Base-by-base conservation (phyloP, 441 rosid genomes). In the Brassica balearica region DNA sequence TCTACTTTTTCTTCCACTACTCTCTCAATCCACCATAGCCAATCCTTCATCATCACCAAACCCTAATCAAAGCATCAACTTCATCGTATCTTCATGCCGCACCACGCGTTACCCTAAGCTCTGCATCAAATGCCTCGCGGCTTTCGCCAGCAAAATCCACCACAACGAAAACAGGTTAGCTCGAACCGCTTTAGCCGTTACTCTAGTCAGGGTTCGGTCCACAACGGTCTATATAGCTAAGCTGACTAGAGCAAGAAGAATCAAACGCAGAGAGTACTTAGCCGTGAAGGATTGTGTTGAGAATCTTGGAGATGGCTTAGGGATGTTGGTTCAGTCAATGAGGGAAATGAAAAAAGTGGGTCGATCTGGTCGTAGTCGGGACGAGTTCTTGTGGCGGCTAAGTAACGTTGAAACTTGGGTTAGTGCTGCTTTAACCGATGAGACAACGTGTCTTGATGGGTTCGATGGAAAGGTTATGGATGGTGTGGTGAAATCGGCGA, bases 341-440 rank as follows among this genome's bases (percentile, higher is more conserved):
- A 77, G 83, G 81, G 98, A 92, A 84, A 78, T 92, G 59, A 72
- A 11, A 8, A 74, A 68, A 59, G 58, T 76, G 14, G 85, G 87
- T 29, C 83, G 78, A 1, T 73, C 71, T 3, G 65, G 82, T 64
- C 91, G 85, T 15, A 84, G 9, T 34, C 83, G 81, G 59, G 76
- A 75, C 65, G 91, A 88, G 70, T 90, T 92, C 74, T 69, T 69
- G 75, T 90, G 92, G 92, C 91, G 85, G 83, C 81, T 94, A 88
- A 91, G 92, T 80, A 92, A 92, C 75, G 93, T 90, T 55, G 87
- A 91, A 87, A 92, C 98, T 17, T 91, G 97, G 98, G 95, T 88
- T 73, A 92, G 96, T 65, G 96, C 98, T 60, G 95, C 97, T 8
- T 80, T 91, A 64, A 92, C 97, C 9, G 90, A 89, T 76, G 91